Conservation (phyloP, 768 basidiomycete species). For the Leccinum truebloodii region DNA sequence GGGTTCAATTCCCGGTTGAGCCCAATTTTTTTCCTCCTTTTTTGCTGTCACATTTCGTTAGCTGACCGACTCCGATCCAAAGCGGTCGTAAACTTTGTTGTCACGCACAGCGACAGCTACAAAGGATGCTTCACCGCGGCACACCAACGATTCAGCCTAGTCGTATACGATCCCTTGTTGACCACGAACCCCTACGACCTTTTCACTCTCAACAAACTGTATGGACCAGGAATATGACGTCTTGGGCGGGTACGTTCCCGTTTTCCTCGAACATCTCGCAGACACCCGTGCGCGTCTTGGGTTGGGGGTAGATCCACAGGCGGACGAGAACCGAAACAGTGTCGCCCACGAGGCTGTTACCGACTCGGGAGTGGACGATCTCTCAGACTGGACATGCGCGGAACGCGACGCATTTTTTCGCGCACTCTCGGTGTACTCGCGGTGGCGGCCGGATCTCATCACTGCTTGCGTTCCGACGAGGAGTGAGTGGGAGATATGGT, state of each 20-base stretch:
- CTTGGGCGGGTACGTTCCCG: conserved; percentile 25
- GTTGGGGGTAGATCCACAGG: neutral
- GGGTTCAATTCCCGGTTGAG: conserved; percentile 39
- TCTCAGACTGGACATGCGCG: conserved; percentile 54
- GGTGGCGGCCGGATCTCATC: conserved; percentile 77
- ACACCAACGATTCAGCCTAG: neutral
- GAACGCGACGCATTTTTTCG: conserved; percentile 77
- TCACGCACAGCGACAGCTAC: conserved; percentile 4
- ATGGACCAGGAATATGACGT: conserved; percentile 22
- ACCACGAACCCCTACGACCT: neutral
- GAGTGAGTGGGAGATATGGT: conserved; percentile 63
- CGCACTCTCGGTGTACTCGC: conserved; percentile 63
- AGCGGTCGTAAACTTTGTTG: neutral
- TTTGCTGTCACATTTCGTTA: neutral
- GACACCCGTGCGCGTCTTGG: conserved; percentile 27
- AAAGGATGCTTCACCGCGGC: conserved; percentile 22
- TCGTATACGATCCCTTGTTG: conserved; percentile 1
- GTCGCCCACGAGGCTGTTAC: neutral
- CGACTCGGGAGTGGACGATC: neutral
- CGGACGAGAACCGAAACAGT: neutral
- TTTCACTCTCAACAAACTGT: neutral
- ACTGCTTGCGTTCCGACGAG: conserved; percentile 65
- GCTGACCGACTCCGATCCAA: neutral
- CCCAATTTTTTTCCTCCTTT: conserved; percentile 18
- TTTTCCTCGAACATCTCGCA: conserved; percentile 27